These are phyloP conservation scores for Mortierella sp. DNA, from an alignment of 371 early-diverging fungal species.

Conservation along the genomic window DNA sequence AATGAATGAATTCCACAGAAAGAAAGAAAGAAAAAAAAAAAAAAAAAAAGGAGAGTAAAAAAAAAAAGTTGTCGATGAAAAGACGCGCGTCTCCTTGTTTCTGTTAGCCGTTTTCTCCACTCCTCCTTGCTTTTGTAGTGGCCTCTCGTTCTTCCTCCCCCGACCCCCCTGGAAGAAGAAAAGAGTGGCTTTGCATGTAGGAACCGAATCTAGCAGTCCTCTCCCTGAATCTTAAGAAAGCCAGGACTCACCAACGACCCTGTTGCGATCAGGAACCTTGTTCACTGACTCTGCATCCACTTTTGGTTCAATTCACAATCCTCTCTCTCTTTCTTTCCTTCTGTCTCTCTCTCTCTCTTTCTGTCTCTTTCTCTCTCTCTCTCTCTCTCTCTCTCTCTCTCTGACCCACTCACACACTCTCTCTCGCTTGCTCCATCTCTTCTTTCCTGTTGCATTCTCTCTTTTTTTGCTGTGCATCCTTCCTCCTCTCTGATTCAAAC, in stretches of 20 bases:
- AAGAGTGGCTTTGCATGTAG: no score
- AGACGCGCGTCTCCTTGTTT: no score
- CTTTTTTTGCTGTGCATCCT: background rate
- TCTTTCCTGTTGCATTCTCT: background rate
- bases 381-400: background rate
- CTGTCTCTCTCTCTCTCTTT: no score
- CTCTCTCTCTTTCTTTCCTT: background rate
- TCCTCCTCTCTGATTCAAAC: background rate
- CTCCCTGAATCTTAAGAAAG: no score
- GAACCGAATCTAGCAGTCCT: no score
- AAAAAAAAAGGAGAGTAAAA: background rate
- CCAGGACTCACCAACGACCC: no score
- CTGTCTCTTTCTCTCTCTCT: background rate
- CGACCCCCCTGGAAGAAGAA: no score
- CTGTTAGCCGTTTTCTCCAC: no score
- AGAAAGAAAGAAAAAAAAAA: background rate
- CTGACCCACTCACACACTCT: background rate
- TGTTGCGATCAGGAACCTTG: background rate
- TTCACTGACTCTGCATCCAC: background rate
- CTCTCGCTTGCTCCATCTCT: background rate
- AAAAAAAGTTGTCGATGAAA: no score
- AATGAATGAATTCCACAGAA: background rate
- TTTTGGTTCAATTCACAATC: no score
- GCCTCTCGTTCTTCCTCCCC: no score
- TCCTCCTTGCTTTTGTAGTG: no score